Conservation (phyloP, 805 yeast species). For the Pichia pseudocactophila region DNA sequence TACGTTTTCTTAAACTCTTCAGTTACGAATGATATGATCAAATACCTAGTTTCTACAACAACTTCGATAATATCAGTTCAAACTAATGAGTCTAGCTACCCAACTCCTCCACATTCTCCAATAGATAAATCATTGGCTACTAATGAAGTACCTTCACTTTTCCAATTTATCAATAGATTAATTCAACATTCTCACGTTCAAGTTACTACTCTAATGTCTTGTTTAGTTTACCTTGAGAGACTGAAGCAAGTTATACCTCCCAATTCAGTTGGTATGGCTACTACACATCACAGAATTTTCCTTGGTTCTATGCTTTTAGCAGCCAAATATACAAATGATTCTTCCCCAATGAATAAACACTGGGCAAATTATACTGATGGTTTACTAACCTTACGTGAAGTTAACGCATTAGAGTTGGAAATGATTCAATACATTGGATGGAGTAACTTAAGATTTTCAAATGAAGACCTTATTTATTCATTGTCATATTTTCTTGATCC, state of each 20-base stretch:
- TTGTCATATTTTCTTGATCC: conserved; percentile 70
- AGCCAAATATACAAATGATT: conserved; percentile 90
- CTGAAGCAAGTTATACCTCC: conserved; percentile 73
- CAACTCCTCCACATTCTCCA: conserved; percentile 35
- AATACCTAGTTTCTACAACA: conserved; percentile 49
- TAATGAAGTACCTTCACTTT: conserved; percentile 35
- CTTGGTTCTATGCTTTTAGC: conserved; percentile 81
- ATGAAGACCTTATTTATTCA: conserved; percentile 59
- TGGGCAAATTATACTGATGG: conserved; percentile 94
- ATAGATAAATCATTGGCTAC: conserved; percentile 10
- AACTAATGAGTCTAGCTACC: conserved; percentile 30
- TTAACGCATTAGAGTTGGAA: conserved; percentile 88
- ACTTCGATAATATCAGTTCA: conserved; percentile 40
- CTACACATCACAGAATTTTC: conserved; percentile 89
- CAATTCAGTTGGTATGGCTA: conserved; percentile 83
- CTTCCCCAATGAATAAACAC: conserved; percentile 91
- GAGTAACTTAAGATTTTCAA: conserved; percentile 60
- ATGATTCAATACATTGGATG: conserved; percentile 74
- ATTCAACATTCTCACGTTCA: conserved; percentile 83
- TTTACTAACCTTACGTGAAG: conserved; percentile 62
- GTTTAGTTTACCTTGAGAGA: conserved; percentile 74
- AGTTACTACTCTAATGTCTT: conserved; percentile 90
- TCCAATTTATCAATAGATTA: conserved; percentile 60
- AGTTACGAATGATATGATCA: conserved; percentile 49
- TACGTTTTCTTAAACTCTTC: conserved; percentile 46